Conservation (phyloP, 2,329 filamentous ascomycete species). For the Dactylellina parvicollis region DNA sequence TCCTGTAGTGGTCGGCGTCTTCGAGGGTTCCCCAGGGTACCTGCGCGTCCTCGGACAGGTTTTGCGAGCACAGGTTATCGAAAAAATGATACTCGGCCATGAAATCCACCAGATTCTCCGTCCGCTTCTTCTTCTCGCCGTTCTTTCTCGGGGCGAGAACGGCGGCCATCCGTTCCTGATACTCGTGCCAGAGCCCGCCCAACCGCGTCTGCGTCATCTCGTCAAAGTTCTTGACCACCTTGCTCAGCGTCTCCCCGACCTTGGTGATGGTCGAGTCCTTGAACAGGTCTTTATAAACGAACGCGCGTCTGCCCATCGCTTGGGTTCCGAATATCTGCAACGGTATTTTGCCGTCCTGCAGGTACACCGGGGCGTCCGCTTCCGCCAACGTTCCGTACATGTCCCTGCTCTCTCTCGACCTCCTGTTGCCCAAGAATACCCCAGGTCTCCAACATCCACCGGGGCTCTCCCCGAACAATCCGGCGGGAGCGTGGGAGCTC, state of each 20-base stretch:
- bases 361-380: slow-evolving; percentile 40
- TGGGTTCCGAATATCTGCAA: slow-evolving; percentile 28
- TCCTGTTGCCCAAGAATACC: slow-evolving; percentile 40
- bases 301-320: slow-evolving; percentile 43
- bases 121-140: slow-evolving; percentile 11
- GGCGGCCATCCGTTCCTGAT: slow-evolving; percentile 32
- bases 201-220: slow-evolving; percentile 37
- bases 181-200: slow-evolving; percentile 46
- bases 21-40: slow-evolving; percentile 40
- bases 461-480: slow-evolving; percentile 43
- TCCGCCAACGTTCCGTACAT: slow-evolving; percentile 44
- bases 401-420: slow-evolving; percentile 32
- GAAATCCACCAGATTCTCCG: slow-evolving; percentile 33
- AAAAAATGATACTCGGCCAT: slow-evolving; percentile 49
- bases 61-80: slow-evolving; percentile 48
- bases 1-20: slow-evolving; percentile 39
- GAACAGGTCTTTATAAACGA: slow-evolving; percentile 41
- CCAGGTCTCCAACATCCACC: slow-evolving; percentile 49
- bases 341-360: slow-evolving; percentile 35
- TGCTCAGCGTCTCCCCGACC: slow-evolving; percentile 42
- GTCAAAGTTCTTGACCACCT: slow-evolving; percentile 45
- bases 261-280: slow-evolving; percentile 25
- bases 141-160: slow-evolving; percentile 35
- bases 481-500: slow-evolving; percentile 47
- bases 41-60: slow-evolving; percentile 35